Conservation (phyloP, 257 asterid genomes). For the Misopates orontium region DNA sequence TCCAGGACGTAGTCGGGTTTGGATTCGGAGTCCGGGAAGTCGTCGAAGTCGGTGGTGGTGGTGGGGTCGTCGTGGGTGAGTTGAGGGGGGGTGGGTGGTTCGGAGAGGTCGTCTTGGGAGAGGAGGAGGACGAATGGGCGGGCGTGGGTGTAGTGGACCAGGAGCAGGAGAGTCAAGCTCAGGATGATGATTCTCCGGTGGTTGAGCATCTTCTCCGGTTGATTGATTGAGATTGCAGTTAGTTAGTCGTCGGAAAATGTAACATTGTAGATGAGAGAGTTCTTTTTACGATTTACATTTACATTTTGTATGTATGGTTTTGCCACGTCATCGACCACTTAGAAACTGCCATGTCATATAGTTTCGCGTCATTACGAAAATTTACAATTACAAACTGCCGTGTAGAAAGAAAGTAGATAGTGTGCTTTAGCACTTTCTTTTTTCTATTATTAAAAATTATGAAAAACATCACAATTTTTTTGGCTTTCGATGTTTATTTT, state of each 20-base stretch:
- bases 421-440: too few relatives aligned
- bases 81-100: constrained; percentile 43
- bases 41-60: constrained; percentile 68
- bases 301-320: constrained; percentile 5
- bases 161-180: constrained; percentile 46
- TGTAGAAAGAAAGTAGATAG: too few relatives aligned
- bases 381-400: too few relatives aligned
- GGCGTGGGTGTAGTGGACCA: constrained; percentile 47
- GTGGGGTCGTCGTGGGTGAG: constrained; percentile 43
- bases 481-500: too few relatives aligned
- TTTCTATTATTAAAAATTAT: too few relatives aligned
- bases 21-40: constrained; percentile 66
- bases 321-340: too few relatives aligned
- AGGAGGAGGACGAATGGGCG: constrained; percentile 79
- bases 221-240: background rate
- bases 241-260: background rate
- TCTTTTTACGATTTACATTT: too few relatives aligned
- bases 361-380: too few relatives aligned
- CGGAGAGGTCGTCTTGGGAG: constrained; percentile 76
- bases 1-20: constrained; percentile 74
- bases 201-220: constrained; percentile 46
- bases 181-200: constrained; percentile 37
- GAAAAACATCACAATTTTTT: too few relatives aligned
- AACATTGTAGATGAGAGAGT: too few relatives aligned
- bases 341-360: too few relatives aligned